Evolutionary conservation across 345 rosid genomes (phyloP), one percentile per base, ranked within the genome.

Genomic region (Brassica rapa): DNA sequence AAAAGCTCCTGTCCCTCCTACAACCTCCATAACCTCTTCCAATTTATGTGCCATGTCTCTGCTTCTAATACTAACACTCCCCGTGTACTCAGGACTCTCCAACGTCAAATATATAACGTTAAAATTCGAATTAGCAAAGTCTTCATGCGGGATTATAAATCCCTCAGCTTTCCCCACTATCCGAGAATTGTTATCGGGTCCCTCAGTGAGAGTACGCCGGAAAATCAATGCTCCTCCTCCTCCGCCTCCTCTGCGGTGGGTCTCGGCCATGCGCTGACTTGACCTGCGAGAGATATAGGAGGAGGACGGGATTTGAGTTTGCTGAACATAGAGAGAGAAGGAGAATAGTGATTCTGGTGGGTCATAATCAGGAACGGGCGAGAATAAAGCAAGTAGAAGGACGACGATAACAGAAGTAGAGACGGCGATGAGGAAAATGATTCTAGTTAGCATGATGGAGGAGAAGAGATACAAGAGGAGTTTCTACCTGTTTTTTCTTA

Each of bases 1-100:
- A 4, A 94, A 90, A 1, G 89, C 86, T 1, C 98, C 90, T 0
- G 97, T 94, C 1, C 97, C 97, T 19, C 95, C 97, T 0, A 88
- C 91, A 16, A 94, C 93, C 0, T 69, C 83, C 30, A 92, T 82
- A 62, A 90, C 88, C 67, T 91, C 89, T 19, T 71, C 59, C 8
- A 79, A 53, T 73, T 82, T 79, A 61, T 85, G 79, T 1, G 71
- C 75, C 19, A 83, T 78, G 23, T 77, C 79, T 57, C 86, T 86
- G 32, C 93, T 95, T 74, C 84, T 81, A 37, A 90, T 84, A 66
- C 91, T 80, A 8, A 92, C 79, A 73, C 92, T 94, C 3, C 97
- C 97, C 0, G 86, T 84, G 30, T 76, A 89, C 29, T 86, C 85
- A 0, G 87, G 83, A 0, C 93, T 85, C 19, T 89, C 85, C 37